Evolutionary conservation across 208 protist species (phyloP).

Genomic region (Crithidia thermophila): DNA sequence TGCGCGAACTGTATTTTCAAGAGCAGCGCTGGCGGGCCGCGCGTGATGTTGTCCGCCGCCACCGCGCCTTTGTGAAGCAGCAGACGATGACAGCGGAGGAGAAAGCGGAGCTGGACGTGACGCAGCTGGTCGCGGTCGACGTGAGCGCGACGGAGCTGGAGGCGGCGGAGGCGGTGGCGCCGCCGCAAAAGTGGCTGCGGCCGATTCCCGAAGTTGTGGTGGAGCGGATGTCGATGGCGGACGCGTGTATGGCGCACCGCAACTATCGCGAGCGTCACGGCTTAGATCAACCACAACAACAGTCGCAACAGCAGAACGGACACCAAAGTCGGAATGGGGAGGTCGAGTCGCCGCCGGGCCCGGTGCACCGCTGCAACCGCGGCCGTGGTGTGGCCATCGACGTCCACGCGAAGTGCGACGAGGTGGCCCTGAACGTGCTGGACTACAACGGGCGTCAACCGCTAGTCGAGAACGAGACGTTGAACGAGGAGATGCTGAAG

Average conservation of each 20-base stretch:
- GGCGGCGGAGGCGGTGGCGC: constrained; percentile 19
- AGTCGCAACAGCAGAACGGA: background rate
- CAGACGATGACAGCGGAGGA: constrained; percentile 6
- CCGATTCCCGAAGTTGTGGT: constrained; percentile 17
- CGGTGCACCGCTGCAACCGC: background rate
- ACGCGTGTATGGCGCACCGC: constrained; percentile 8
- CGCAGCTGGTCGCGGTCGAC: background rate
- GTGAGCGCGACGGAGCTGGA: constrained; percentile 5
- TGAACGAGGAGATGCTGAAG: constrained; percentile 17
- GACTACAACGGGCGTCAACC: constrained; percentile 1
- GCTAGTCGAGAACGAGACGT: background rate
- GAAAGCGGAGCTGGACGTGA: background rate
- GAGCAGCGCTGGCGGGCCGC: constrained; percentile 37
- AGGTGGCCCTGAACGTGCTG: constrained; percentile 10
- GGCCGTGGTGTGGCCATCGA: background rate
- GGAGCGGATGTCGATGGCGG: constrained; percentile 27
- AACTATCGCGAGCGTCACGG: constrained; percentile 9
- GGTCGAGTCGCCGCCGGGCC: no score
- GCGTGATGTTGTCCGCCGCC: constrained; percentile 10
- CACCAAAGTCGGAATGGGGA: no score
- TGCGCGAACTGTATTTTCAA: constrained; percentile 19
- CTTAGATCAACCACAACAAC: background rate
- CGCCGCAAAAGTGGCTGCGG: constrained; percentile 13
- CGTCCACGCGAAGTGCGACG: constrained; percentile 4
- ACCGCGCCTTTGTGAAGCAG: background rate